Percentiles rank a stretch among this genome's conserved stretches.
phyloP scores from a whole-genome alignment of 192 early-diverging fungal species.

The Coemansia sp. region DNA sequence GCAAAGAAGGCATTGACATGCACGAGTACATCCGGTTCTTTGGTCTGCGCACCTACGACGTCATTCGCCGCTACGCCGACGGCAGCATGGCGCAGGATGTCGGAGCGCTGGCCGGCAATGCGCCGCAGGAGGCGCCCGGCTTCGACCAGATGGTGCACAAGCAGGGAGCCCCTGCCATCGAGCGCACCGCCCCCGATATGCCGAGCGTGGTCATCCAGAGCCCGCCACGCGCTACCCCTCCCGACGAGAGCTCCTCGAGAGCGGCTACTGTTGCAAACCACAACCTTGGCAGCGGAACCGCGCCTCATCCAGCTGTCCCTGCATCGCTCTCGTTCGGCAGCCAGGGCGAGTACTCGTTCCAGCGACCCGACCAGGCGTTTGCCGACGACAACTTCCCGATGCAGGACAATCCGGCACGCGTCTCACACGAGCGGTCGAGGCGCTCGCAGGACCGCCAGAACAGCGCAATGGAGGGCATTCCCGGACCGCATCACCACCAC shows the following conservation, averaged over 20 bases:
- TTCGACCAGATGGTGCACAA: slow-evolving; percentile 26
- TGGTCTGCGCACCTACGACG: slow-evolving; percentile 72
- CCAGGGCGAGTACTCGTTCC: slow-evolving; percentile 39
- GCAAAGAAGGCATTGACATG: slow-evolving; percentile 57
- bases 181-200: neutral
- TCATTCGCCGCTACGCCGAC: slow-evolving; percentile 55
- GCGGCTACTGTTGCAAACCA: neutral
- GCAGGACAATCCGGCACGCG: slow-evolving; percentile 36
- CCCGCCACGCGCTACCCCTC: neutral
- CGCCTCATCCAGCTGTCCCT: neutral
- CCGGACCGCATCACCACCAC: neutral
- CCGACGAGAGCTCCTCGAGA: neutral
- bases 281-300: neutral
- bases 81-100: slow-evolving; percentile 29
- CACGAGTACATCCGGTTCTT: slow-evolving; percentile 71
- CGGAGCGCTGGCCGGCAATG: slow-evolving; percentile 27
- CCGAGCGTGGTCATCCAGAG: neutral
- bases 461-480: neutral
- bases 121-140: slow-evolving; percentile 36
- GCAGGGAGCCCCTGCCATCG: slow-evolving; percentile 30
- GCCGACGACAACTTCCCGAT: slow-evolving; percentile 39
- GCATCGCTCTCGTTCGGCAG: slow-evolving; percentile 29
- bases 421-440: slow-evolving; percentile 24
- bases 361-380: slow-evolving; percentile 49
- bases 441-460: slow-evolving; percentile 34